phyloP scores from a whole-genome alignment of 495 filamentous ascomycete species.

The Daldinia bambusicola region DNA sequence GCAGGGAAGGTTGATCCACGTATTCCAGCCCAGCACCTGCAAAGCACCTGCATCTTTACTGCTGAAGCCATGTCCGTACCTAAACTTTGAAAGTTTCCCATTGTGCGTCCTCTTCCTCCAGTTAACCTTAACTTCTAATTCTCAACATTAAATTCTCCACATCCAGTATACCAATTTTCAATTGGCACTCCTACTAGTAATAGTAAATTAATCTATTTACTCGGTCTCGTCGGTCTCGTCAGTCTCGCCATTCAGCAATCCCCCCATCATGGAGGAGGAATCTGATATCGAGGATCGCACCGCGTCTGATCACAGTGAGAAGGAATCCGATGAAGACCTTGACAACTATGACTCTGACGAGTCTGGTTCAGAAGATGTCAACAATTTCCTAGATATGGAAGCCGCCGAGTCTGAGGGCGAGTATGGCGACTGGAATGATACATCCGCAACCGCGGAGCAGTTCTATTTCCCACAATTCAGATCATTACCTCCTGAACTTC shows the following conservation, averaged over 20 bases:
- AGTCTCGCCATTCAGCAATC: neutral
- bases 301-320: slow-evolving; percentile 23
- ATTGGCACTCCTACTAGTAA: no score
- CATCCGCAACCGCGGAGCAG: slow-evolving; percentile 11
- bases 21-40: neutral
- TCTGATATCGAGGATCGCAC: slow-evolving; percentile 39
- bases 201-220: no score
- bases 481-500: slow-evolving; percentile 54
- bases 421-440: slow-evolving; percentile 16
- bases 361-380: slow-evolving; percentile 21
- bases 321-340: neutral
- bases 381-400: slow-evolving; percentile 46
- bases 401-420: slow-evolving; percentile 42
- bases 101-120: no score
- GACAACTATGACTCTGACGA: slow-evolving; percentile 25
- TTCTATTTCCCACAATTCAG: slow-evolving; percentile 56
- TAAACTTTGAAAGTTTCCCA: no score
- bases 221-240: neutral
- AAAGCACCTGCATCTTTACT: neutral
- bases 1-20: no score
- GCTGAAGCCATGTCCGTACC: no score
- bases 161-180: no score
- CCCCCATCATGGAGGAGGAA: slow-evolving; percentile 30
- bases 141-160: no score
- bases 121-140: no score